Conservation (phyloP, 352 stramenopile genomes). For the Plasmopara muralis region DNA sequence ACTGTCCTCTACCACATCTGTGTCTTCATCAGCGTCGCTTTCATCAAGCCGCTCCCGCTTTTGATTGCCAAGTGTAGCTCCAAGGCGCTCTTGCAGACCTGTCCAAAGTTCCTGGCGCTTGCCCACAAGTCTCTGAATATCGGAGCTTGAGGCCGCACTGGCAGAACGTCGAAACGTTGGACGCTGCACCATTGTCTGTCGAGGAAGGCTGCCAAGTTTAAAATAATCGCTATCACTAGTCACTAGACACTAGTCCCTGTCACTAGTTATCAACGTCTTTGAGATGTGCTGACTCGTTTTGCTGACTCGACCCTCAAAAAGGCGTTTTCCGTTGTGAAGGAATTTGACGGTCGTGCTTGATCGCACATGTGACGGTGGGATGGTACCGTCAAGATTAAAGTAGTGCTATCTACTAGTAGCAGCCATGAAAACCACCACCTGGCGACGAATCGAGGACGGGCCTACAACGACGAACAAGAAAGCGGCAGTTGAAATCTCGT, state of each 20-base stretch:
- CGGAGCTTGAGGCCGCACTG: constrained; percentile 8
- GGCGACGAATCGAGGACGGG: constrained; percentile 3
- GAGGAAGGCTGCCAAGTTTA: neutral
- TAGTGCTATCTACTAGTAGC: no score
- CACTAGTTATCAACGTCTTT: constrained; percentile 8
- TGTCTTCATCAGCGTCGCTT: constrained; percentile 17
- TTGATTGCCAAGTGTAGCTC: constrained; percentile 6
- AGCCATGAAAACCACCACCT: constrained; percentile 7
- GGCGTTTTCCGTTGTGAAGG: constrained; percentile 17
- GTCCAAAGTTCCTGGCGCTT: constrained; percentile 28
- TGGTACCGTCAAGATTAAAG: neutral
- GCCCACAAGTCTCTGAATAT: constrained; percentile 15
- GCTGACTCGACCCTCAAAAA: constrained; percentile 11
- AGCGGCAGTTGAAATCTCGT: constrained; percentile 10
- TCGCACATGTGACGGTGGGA: constrained; percentile 7
- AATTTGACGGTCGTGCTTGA: constrained; percentile 3
- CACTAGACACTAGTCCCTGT: constrained; percentile 9
- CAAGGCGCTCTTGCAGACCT: constrained; percentile 21
- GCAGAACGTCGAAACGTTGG: constrained; percentile 4
- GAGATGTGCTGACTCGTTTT: constrained; percentile 12
- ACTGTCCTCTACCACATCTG: constrained; percentile 19
- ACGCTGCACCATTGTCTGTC: constrained; percentile 22
- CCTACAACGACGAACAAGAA: constrained; percentile 8
- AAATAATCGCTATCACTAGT: neutral
- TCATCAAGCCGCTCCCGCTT: constrained; percentile 1